Evolutionary conservation across 169 alveolate species (phyloP).

Genomic region (Plasmodium relictum): DNA sequence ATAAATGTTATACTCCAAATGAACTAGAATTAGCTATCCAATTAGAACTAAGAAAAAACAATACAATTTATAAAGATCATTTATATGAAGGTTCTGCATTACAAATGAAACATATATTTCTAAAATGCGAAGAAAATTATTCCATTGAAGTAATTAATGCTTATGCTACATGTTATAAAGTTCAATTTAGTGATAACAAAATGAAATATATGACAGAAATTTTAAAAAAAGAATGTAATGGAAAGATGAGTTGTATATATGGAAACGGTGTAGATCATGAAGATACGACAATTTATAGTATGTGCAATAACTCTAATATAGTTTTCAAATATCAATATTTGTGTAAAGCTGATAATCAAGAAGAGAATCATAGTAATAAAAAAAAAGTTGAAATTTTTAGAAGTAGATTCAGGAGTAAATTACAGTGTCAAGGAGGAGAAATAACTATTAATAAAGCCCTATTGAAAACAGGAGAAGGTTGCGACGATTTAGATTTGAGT

Average conservation of each 20-base stretch:
- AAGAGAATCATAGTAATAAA: neutral
- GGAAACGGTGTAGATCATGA: slow-evolving; percentile 12
- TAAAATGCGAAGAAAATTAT: slow-evolving; percentile 19
- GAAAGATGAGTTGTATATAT: slow-evolving; percentile 18
- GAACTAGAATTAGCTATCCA: slow-evolving; percentile 34
- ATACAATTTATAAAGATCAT: neutral
- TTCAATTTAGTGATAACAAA: slow-evolving; percentile 6
- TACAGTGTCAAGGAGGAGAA: slow-evolving; percentile 46
- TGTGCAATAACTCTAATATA: slow-evolving; percentile 4
- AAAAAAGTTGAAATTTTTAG: slow-evolving; percentile 26
- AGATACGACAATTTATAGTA: neutral
- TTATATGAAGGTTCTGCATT: slow-evolving; percentile 20
- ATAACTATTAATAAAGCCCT: slow-evolving; percentile 26
- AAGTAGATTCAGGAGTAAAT: slow-evolving; percentile 37
- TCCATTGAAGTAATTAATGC: slow-evolving; percentile 50
- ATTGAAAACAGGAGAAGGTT: slow-evolving; percentile 36
- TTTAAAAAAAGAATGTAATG: slow-evolving; percentile 25
- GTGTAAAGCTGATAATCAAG: slow-evolving; percentile 6
- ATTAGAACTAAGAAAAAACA: neutral
- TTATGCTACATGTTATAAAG: slow-evolving; percentile 16
- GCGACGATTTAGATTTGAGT: slow-evolving; percentile 33
- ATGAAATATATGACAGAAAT: slow-evolving; percentile 21
- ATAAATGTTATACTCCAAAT: slow-evolving; percentile 15
- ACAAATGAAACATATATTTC: slow-evolving; percentile 26
- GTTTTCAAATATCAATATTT: slow-evolving; percentile 34